Base-by-base conservation (phyloP, 192 early-diverging fungal species). In the Rhizophagus clarus region DNA sequence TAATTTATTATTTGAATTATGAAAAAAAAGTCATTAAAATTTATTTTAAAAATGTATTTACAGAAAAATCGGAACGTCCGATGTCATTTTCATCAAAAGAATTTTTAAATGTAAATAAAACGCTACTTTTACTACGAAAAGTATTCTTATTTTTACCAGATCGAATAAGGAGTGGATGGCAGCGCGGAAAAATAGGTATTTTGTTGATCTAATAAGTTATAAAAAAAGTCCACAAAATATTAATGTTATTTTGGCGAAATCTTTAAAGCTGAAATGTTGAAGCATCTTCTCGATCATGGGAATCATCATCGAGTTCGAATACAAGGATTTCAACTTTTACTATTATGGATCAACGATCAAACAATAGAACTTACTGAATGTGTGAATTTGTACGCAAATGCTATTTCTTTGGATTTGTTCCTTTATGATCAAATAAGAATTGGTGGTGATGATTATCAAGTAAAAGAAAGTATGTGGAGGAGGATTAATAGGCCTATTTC, bases 121-220 rank as follows among this genome's bases (percentile, higher is more conserved):
- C 87, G 0, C 70, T 94, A 37, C 79, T 86, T 61, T 72, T 95
- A 31, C 81, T 95, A 26, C 84, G 91, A 60, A 93, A 92, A 72
- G 84, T 95, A 62, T 88, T 95, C 74, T 74, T 91, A 15, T 92
- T 85, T 83, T 81, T 92, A 15, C 90, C 90, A 9, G 91, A 93
- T 74, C 84, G 89, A 80, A 90, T 95, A 81, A 85, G 88, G n/a
- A 83, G 83, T 42, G 94, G 95, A 8, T 96, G 94, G 95, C 89
- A 95, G 78, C 79, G 87, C 20, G 75, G 81, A 61, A 83, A 87
- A 74, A 90, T 96, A 63, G 89, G 93, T 93, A 72, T 20, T 37
- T 8, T 14, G 24, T 6, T 34, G 37, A 31, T 40, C 26, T 56
- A 15, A 42, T 71, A n/a, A 24, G 10, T 32, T 31, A 76, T 51